These are phyloP conservation scores for Eucalyptus regnans DNA, from an alignment of 345 rosid species.

Conservation along the genomic window DNA sequence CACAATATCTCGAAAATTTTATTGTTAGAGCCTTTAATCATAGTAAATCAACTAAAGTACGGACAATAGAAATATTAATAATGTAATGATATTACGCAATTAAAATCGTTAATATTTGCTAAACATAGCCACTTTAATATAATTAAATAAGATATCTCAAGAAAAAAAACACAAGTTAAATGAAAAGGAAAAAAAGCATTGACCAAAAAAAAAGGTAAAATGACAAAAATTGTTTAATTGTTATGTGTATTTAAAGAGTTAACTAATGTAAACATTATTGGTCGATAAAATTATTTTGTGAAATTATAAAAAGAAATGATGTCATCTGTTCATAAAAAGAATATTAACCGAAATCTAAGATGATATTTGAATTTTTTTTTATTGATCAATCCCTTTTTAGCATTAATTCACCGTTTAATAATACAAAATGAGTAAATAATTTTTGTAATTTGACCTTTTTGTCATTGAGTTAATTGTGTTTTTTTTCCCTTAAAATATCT, in stretches of 20 bases:
- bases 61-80: not conserved
- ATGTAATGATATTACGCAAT: not conserved
- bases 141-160: not conserved
- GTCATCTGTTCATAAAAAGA: not conserved
- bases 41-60: not conserved
- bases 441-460: not conserved
- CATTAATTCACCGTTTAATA: not conserved
- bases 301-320: not conserved
- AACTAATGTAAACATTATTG: not conserved
- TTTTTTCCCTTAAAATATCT: not conserved
- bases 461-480: no score
- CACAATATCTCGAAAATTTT: not conserved
- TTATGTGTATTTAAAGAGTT: not conserved
- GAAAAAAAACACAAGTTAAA: not conserved
- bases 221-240: not conserved
- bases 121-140: not conserved
- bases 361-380: not conserved
- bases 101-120: not conserved
- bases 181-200: not conserved
- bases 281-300: not conserved
- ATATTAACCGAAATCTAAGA: not conserved
- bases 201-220: not conserved
- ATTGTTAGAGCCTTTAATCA: not conserved
- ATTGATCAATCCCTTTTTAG: not conserved
- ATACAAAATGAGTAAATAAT: not conserved